These are phyloP conservation scores for Calcarisporium arbuscula DNA, from an alignment of 2,329 filamentous ascomycete species.

Conservation along the genomic window DNA sequence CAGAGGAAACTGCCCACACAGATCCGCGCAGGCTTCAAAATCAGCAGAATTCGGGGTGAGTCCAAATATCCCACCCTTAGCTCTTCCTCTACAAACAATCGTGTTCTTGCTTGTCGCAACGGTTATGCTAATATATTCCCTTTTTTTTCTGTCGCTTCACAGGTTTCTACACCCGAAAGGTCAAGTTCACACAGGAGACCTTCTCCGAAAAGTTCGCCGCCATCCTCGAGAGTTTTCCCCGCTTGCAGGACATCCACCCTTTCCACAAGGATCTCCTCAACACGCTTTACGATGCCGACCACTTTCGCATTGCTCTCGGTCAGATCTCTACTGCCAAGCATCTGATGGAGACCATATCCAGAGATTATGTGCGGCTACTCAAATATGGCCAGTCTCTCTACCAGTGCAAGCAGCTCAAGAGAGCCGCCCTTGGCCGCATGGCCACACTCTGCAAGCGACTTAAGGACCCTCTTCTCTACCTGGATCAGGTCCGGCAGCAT, in stretches of 20 bases:
- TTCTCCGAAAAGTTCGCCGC: constrained; percentile 88
- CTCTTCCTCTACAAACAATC: no score
- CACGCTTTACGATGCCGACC: constrained; percentile 96
- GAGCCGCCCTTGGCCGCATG: constrained; percentile 94
- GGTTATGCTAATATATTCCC: no score
- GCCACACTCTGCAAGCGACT: constrained; percentile 91
- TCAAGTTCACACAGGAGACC: constrained; percentile 97
- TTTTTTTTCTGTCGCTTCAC: no score
- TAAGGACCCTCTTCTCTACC: constrained; percentile 89
- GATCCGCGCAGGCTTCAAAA: constrained; percentile 91
- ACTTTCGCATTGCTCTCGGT: constrained; percentile 93
- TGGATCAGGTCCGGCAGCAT: constrained; percentile 89
- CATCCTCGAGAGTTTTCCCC: constrained; percentile 89
- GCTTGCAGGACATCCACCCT: constrained; percentile 89
- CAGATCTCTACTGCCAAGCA: constrained; percentile 95
- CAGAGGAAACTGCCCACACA: constrained; percentile 91
- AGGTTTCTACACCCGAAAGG: constrained; percentile 95
- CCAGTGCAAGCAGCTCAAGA: constrained; percentile 98
- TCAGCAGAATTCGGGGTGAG: constrained; percentile 74
- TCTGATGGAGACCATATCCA: constrained; percentile 89
- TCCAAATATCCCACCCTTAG: constrained; percentile 3
- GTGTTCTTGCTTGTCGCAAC: no score
- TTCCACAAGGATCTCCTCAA: constrained; percentile 83
- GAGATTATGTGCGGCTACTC: constrained; percentile 86
- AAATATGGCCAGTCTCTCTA: constrained; percentile 96